Base-by-base conservation (phyloP, 495 filamentous ascomycete genomes). In the Beverwykella pulmonaria region DNA sequence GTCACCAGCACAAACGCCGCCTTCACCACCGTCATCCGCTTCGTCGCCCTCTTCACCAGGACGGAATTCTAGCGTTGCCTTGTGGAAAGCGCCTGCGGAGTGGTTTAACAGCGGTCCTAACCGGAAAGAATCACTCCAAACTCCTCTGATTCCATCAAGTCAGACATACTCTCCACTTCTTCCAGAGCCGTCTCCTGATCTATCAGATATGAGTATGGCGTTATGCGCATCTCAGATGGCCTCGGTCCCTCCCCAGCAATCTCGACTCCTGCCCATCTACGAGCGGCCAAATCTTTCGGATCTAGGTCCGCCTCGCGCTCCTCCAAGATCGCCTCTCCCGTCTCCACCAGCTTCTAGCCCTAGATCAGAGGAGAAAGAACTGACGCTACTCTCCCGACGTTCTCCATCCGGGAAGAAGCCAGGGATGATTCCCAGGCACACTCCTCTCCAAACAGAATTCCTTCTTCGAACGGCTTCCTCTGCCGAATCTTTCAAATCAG, bases 71-170 rank as follows among this genome's bases (percentile, higher is more conserved):
- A 61, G 47, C 30, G 32, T 49, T 0, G 29, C 29, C 29, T 55
- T 54, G 10, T 71, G 63, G 69, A 59, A 61, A 57, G 61, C 64
- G n/a, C 63, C 60, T 14, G 63, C 60, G 17, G 68, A 71, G 14
- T 71, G 62, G 68, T 59, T 50, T n/a, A 46, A 59, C 25, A 27
- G 22, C 19, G 19, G 3, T 53, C 32, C 12, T 17, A 22, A 44
- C 27, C 20, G 19, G 17, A 20, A 61, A 47, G 22, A 20, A 15
- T 23, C 47, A 0, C 29, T 61, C 20, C 61, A 19, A 25, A 39
- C 63, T 41, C 58, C 63, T 9, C 22, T 44, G 12, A 46, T 53
- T 29, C 53, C 53, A 1, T 7, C 41, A 26, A 25, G n/a, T 53
- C 61, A 59, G 17, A 44, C 59, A 25, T 71, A 68, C 19, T 68